Conservation (phyloP, 2,329 filamentous ascomycete genomes). For the Clathrospora elynae region DNA sequence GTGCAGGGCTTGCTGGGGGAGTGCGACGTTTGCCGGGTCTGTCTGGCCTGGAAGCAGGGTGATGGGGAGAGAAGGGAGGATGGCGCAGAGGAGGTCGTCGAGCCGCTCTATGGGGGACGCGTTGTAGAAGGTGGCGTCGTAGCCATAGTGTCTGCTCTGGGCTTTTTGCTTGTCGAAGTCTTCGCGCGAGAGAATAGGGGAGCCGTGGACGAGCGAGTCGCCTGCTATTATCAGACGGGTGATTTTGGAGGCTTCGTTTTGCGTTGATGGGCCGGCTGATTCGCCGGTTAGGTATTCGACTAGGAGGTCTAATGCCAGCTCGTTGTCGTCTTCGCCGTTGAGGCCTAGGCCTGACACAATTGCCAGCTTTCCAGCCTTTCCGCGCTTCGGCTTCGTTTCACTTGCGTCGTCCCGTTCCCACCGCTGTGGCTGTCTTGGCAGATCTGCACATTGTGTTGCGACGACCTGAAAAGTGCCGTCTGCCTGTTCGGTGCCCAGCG, state of each 20-base stretch:
- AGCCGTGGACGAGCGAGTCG: slow-evolving; percentile 71
- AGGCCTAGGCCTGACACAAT: slow-evolving; percentile 89
- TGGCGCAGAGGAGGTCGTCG: slow-evolving; percentile 77
- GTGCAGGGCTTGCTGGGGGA: slow-evolving; percentile 93
- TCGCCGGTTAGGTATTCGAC: slow-evolving; percentile 89
- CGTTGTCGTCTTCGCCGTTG: slow-evolving; percentile 75
- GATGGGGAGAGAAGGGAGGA: slow-evolving; percentile 85
- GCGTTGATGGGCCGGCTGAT: slow-evolving; percentile 64
- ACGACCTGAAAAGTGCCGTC: slow-evolving; percentile 93
- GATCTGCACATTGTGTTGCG: slow-evolving; percentile 84
- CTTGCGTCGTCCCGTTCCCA: slow-evolving; percentile 69
- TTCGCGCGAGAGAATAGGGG: slow-evolving; percentile 54
- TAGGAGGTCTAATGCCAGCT: slow-evolving; percentile 75
- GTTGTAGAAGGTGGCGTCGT: slow-evolving; percentile 89
- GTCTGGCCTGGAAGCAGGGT: slow-evolving; percentile 83
- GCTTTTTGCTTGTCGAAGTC: slow-evolving; percentile 52
- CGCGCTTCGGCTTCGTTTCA: slow-evolving; percentile 49
- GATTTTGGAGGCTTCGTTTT: slow-evolving; percentile 68
- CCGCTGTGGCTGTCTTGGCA: slow-evolving; percentile 78
- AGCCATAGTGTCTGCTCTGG: slow-evolving; percentile 85
- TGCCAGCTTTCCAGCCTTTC: slow-evolving; percentile 72
- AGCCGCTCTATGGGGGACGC: slow-evolving; percentile 80
- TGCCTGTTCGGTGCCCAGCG: slow-evolving; percentile 89
- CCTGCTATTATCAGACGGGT: slow-evolving; percentile 88
- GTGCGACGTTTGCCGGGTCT: slow-evolving; percentile 86